A percentile compares a stretch with the other conserved stretches of the same genome.
Conservation (phyloP, 2,329 filamentous ascomycete species). For the Fusarium liriodendri region DNA sequence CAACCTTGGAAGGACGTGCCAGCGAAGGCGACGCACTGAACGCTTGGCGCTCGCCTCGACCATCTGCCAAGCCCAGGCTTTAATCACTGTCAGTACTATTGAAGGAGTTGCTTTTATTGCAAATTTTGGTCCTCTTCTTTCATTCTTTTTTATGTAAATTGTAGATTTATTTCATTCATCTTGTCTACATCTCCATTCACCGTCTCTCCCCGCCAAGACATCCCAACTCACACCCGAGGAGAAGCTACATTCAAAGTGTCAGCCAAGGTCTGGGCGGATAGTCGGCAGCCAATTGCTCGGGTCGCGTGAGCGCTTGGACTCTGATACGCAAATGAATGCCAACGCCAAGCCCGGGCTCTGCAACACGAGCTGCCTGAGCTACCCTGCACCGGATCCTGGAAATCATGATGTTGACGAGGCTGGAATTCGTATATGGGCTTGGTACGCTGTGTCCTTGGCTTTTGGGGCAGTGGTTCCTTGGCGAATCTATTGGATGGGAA, state of each 20-base stretch:
- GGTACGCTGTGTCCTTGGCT: background rate
- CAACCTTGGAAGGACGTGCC: background rate
- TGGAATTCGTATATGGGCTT: background rate
- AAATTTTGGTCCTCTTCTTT: background rate
- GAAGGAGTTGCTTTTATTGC: background rate
- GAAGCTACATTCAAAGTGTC: background rate
- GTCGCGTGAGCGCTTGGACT: conserved; percentile 23
- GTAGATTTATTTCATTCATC: background rate
- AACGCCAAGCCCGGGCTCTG: background rate
- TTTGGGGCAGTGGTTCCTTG: background rate
- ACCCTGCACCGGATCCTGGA: background rate
- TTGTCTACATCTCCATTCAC: background rate
- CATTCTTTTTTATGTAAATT: background rate
- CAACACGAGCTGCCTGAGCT: background rate
- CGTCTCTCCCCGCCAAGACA: background rate
- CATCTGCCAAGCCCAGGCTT: background rate
- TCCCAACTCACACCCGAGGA: background rate
- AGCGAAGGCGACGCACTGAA: background rate
- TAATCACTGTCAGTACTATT: background rate
- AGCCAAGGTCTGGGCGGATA: conserved; percentile 12
- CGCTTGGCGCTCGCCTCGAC: background rate
- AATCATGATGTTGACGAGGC: background rate
- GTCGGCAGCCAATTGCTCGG: background rate
- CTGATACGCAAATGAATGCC: background rate
- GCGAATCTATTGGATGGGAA: background rate